Evolutionary conservation across 345 rosid species (phyloP).

Genomic region (Theobroma cacao): DNA sequence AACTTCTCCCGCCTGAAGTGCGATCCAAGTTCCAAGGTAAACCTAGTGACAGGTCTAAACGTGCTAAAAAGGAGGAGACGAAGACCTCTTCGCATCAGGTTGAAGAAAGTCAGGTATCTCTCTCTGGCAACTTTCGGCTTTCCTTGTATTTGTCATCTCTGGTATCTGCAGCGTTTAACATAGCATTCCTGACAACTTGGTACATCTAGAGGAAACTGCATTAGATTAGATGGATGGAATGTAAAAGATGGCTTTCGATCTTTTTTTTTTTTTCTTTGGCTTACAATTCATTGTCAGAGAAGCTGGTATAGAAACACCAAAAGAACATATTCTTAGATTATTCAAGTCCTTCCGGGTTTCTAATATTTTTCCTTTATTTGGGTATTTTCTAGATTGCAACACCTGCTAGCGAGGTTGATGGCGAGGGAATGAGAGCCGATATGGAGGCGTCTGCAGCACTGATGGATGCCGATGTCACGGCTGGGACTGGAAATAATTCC

Average conservation of each 20-base stretch:
- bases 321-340: not conserved
- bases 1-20: constrained; percentile 71
- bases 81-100: constrained; percentile 52
- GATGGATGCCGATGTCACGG: constrained; percentile 59
- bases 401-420: constrained; percentile 60
- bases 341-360: not conserved
- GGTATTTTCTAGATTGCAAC: constrained; percentile 35
- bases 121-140: constrained; percentile 1
- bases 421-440: constrained; percentile 60
- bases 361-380: not conserved
- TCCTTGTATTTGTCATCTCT: not conserved
- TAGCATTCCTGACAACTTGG: not conserved
- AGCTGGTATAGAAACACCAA: not conserved
- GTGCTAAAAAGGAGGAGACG: constrained; percentile 82
- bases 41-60: constrained; percentile 81
- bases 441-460: constrained; percentile 45
- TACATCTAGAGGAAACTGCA: not conserved
- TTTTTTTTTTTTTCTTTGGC: not conserved
- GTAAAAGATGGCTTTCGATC: not conserved
- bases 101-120: constrained; percentile 66
- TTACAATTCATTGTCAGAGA: not conserved
- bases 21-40: constrained; percentile 85
- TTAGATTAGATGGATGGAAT: not conserved
- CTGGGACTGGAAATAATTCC: constrained; percentile 29
- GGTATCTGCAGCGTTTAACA: not conserved